phyloP scores from a whole-genome alignment of 2,329 filamentous ascomycete genomes.

The Sporothrix brunneoviolacea region DNA sequence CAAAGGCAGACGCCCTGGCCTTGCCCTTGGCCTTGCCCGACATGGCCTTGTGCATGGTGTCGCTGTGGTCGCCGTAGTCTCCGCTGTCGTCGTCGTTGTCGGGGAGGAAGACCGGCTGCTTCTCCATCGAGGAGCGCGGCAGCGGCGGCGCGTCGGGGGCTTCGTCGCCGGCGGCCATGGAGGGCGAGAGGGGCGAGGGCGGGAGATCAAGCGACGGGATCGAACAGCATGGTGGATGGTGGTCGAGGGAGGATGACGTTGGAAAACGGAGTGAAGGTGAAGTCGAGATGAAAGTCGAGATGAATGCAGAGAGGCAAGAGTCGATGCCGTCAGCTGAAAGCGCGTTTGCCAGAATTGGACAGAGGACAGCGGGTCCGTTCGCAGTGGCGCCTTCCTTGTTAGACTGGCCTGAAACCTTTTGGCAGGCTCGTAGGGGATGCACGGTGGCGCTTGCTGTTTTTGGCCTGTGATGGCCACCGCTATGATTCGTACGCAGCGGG shows the following conservation, averaged over 20 bases:
- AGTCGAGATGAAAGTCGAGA: neutral
- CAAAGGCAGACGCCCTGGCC: slow-evolving; percentile 34
- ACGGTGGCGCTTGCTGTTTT: slow-evolving; percentile 11
- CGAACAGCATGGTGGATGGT: neutral
- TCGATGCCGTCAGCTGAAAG: slow-evolving; percentile 5
- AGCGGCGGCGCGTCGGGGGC: slow-evolving; percentile 15
- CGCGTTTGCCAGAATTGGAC: slow-evolving; percentile 6
- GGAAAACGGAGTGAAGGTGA: too few relatives aligned
- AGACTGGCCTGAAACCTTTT: too few relatives aligned
- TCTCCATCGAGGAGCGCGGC: slow-evolving; percentile 28
- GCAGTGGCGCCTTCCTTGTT: neutral
- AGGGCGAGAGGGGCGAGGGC: neutral
- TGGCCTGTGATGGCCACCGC: neutral
- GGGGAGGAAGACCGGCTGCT: slow-evolving; percentile 25
- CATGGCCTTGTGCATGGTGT: neutral
- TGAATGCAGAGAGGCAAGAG: neutral
- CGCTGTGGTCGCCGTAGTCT: neutral
- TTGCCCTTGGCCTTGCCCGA: slow-evolving; percentile 1
- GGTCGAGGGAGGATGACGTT: neutral
- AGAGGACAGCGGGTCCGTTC: slow-evolving; percentile 7
- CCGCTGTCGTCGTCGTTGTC: neutral
- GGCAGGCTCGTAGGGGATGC: neutral
- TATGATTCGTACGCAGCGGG: too few relatives aligned
- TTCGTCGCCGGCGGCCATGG: slow-evolving; percentile 18
- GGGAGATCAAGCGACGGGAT: neutral